These are phyloP conservation scores for Plectosphaerella plurivora DNA, from an alignment of 2,329 filamentous ascomycete species.

Conservation along the genomic window DNA sequence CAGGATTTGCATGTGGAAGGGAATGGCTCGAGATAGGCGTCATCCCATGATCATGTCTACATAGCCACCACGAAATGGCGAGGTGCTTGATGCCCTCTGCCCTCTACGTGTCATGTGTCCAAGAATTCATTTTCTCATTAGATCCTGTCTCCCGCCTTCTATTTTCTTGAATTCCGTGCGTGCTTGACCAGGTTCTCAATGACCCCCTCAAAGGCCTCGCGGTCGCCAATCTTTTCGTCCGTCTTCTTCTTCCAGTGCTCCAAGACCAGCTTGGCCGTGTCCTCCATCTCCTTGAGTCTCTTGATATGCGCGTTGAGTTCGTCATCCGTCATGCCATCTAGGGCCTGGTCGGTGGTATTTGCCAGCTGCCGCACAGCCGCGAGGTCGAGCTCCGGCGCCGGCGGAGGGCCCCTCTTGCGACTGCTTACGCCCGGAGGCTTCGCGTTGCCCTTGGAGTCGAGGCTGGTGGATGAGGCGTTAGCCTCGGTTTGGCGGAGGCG, in stretches of 20 bases:
- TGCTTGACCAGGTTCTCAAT: conserved; percentile 96
- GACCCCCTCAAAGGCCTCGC: conserved; percentile 91
- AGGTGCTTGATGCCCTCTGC: too few relatives aligned
- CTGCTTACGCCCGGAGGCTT: conserved; percentile 40
- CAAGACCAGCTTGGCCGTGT: conserved; percentile 69
- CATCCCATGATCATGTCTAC: too few relatives aligned
- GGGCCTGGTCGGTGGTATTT: conserved; percentile 76
- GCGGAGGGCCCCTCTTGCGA: conserved; percentile 52
- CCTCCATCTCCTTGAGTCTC: conserved; percentile 64
- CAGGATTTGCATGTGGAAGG: too few relatives aligned
- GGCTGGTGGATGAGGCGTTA: conserved; percentile 53
- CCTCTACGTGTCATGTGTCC: too few relatives aligned
- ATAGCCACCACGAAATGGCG: too few relatives aligned
- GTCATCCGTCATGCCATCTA: conserved; percentile 71
- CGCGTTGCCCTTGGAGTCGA: conserved; percentile 48
- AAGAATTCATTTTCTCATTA: too few relatives aligned
- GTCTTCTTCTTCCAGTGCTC: conserved; percentile 85
- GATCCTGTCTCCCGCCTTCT: conserved; percentile 14
- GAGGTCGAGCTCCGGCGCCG: conserved; percentile 73
- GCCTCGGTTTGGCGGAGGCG: conserved; percentile 40
- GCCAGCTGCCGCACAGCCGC: conserved; percentile 75
- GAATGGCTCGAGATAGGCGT: too few relatives aligned
- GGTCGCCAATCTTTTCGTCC: conserved; percentile 83
- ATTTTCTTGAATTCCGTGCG: conserved; percentile 79
- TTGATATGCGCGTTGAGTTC: conserved; percentile 71